Evolutionary conservation across 208 protist species (phyloP), one percentile per base, ranked within the genome.

Genomic region (Tritrichomonas foetus): DNA sequence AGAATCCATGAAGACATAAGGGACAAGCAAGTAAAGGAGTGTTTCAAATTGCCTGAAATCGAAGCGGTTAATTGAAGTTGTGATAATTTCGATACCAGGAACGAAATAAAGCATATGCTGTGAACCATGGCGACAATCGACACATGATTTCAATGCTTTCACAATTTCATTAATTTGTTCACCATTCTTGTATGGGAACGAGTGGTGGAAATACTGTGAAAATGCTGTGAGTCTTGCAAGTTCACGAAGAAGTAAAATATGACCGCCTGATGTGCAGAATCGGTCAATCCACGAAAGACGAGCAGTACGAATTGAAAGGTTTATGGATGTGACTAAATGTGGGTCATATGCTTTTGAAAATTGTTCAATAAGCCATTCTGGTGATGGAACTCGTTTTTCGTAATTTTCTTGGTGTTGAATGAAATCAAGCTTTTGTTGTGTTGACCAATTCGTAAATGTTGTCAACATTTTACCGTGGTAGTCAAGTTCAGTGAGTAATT

Each of bases 1-100:
- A 82, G 33, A 39, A 22, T 82, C 74, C 74, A 82, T 82, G 39
- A 82, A 82, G 30, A 82, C 74, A 50, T 82, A 82, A n/a, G 74
- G 74, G 5, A 82, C 13, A 25, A 82, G 41, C 44, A 82, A 30
- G 16, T 82, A 82, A 16, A 82, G 39, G 41, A 82, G 33, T 2
- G 74, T 82, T 50, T 82, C 74, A 30, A 82, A 82, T 82, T 82
- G 74, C 9, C 14, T 8, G 30, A 39, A 39, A 30, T 82, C 41
- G 39, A 50, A 82, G 0, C 30, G 9, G 33, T 30, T 47, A 20
- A 82, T 82, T 50, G 39, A 47, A 47, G 33, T 22, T 20, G 41
- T 41, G 41, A 82, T 30, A 16, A 82, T 16, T 50, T 82, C 74
- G 39, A 82, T 50, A 25, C 33, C 74, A 27, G 33, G 33, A 27